These are phyloP conservation scores for Aristolochia contorta DNA, from an alignment of 164 flowering plant genomes.

Conservation along the genomic window DNA sequence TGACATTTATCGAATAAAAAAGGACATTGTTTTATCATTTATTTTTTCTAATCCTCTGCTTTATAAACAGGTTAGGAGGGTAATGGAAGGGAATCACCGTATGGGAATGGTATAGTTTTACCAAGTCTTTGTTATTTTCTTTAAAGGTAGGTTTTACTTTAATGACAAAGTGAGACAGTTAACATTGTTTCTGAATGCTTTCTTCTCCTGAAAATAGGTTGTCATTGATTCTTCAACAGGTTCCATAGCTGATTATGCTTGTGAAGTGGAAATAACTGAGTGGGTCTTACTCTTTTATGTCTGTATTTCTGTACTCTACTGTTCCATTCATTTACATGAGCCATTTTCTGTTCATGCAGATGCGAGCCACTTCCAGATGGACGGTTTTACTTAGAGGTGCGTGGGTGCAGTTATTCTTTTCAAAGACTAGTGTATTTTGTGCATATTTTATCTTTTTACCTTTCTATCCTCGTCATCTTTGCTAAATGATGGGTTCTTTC, in stretches of 20 bases:
- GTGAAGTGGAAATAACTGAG: conserved; percentile 98
- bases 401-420: background rate
- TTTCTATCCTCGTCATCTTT: too few relatives aligned
- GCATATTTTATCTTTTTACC: too few relatives aligned
- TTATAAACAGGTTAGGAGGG: conserved; percentile 64
- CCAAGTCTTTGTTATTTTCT: conserved; percentile 1
- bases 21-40: too few relatives aligned
- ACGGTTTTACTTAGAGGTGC: conserved; percentile 84
- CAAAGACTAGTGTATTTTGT: background rate
- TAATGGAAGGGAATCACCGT: conserved; percentile 94
- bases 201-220: conserved; percentile 42
- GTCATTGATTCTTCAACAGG: conserved; percentile 64
- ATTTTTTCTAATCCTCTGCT: background rate
- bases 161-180: conserved; percentile 5
- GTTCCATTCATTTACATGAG: background rate
- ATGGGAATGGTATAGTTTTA: conserved; percentile 84
- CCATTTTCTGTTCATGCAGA: conserved; percentile 27
- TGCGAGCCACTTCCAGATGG: conserved; percentile 99
- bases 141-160: conserved; percentile 6
- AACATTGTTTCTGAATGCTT: conserved; percentile 6
- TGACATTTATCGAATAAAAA: too few relatives aligned
- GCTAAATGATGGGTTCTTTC: too few relatives aligned
- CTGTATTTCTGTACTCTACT: background rate
- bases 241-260: conserved; percentile 74
- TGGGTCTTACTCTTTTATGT: conserved; percentile 23